Evolutionary conservation across 2,329 filamentous ascomycete genomes (phyloP), one percentile per base, ranked within the genome.

Genomic region (Dactylellina drechsleri): DNA sequence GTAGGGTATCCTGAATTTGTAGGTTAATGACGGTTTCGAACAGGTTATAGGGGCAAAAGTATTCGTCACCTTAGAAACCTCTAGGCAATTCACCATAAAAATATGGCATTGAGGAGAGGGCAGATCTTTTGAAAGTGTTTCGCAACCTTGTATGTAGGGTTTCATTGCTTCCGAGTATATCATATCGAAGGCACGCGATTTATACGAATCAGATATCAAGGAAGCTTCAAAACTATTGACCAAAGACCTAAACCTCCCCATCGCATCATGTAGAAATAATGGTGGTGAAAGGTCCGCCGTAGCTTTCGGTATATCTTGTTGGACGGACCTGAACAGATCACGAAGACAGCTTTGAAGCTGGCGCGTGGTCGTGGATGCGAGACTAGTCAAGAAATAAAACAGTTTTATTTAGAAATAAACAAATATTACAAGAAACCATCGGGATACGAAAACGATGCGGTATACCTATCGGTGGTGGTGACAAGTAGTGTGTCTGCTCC

Each of bases 171-270:
- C 91, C 47, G 85, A 85, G 16, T 97, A 84, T 18, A 97, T 88
- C 4, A 88, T 86, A 54, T 91, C 86, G 79, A 97, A 96, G 43
- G 89, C 89, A 45, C 87, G 86, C 76, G 90, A 89, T 59, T 86
- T 85, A 73, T 88, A 85, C 7, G 85, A 82, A 0, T 84, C 82
- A 1, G 86, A 83, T 1, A 89, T 87, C 23, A 95, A 84, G 0
- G 93, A 96, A 0, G 91, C 91, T 78, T 96, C 92, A 80, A 93
- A 94, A 18, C 91, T 95, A 80, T 91, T 91, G 85, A 97, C 91
- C 59, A 98, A 89, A 4, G 88, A 86, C 41, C 86, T 87, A 7
- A 99, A 84, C 78, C 91, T 91, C 77, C 92, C 89, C 1, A 99
- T 84, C 4, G 92, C 90, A 66, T 96, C 91, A 43, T 89, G 84